Conservation (phyloP, 1,284 basidiomycete genomes). For the Trichosporon sp. region DNA sequence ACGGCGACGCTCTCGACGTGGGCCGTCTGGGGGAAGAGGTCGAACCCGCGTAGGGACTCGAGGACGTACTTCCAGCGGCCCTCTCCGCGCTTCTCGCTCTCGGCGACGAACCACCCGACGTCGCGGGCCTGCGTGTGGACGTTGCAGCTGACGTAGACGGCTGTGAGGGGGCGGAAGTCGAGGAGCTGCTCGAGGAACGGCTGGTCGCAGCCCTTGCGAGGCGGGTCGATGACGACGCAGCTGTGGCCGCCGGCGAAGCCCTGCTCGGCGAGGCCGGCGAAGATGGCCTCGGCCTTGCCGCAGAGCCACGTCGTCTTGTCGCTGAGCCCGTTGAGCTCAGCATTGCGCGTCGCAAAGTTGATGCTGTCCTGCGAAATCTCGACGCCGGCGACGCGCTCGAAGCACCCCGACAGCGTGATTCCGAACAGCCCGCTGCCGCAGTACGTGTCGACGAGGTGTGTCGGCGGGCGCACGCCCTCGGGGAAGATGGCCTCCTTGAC, state of each 20-base stretch:
- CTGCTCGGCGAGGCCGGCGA: slow-evolving; percentile 41
- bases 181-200: slow-evolving; percentile 75
- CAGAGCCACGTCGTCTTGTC: slow-evolving; percentile 53
- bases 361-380: slow-evolving; percentile 75
- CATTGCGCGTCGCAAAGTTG: slow-evolving; percentile 72
- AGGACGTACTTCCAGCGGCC: slow-evolving; percentile 52
- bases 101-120: slow-evolving; percentile 22
- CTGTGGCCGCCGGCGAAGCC: slow-evolving; percentile 42
- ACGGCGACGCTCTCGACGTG: slow-evolving; percentile 58
- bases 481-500: slow-evolving; percentile 70
- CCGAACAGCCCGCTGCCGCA: slow-evolving; percentile 87
- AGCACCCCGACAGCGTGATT: slow-evolving; percentile 75
- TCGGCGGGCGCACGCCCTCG: slow-evolving; percentile 51
- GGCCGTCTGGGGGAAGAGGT: slow-evolving; percentile 71
- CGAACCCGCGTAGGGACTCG: slow-evolving; percentile 78
- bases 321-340: slow-evolving; percentile 61
- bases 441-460: slow-evolving; percentile 86
- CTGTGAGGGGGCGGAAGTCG: slow-evolving; percentile 61
- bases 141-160: slow-evolving; percentile 93
- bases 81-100: slow-evolving; percentile 22
- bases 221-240: slow-evolving; percentile 57
- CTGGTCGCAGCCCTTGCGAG: slow-evolving; percentile 82
- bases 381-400: slow-evolving; percentile 78
- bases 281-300: slow-evolving; percentile 57
- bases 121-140: slow-evolving; percentile 55